Base-by-base conservation (phyloP, 1,284 basidiomycete species). In the Austroboletus niveus region DNA sequence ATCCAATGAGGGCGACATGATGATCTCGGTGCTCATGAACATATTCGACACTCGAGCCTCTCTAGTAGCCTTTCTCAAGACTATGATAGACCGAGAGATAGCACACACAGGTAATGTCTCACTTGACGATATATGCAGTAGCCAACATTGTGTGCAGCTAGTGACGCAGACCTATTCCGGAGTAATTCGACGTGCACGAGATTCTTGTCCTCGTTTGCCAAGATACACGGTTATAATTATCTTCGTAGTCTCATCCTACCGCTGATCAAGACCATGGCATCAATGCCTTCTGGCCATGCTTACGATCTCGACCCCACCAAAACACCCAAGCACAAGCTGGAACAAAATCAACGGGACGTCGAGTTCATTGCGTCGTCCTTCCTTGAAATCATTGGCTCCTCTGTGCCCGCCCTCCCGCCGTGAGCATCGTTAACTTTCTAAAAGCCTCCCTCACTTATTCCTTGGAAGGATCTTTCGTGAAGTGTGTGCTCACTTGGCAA, bases 181-280 rank as follows among this genome's bases (percentile, higher is more conserved):
- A 80, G 88, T 56, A 96, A 96, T 66, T 89, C 89, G 2, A 89
- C 89, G 8, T 92, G 88, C 59, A 90, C 89, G 20, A 78, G 90
- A 48, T 84, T 97, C 53, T 70, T 96, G 42, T 92, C 91, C 8
- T 82, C 85, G 2, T 95, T 95, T 60, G 91, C 91, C 2, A 84
- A 79, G 61, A 84, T 89, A 29, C 91, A 94, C 56, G 94, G 93
- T 5, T 96, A 95, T 69, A 86, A 87, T 55, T 96, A 95, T 66
- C 75, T 95, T 15, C 79, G 93, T 32, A 81, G 78, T 46, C 79
- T 94, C 29, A 81, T 95, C 45, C 75, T 81, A 41, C 91, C 92
- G 3, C 73, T 95, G 24, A 77, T 95, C 53, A 80, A 85, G 57
- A 81, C 81, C 27, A 87, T 96, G 78, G 72, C 78, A 7, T 75